These are phyloP conservation scores for Teratosphaeria epicoccoides DNA, from an alignment of 2,329 filamentous ascomycete genomes.

Conservation along the genomic window DNA sequence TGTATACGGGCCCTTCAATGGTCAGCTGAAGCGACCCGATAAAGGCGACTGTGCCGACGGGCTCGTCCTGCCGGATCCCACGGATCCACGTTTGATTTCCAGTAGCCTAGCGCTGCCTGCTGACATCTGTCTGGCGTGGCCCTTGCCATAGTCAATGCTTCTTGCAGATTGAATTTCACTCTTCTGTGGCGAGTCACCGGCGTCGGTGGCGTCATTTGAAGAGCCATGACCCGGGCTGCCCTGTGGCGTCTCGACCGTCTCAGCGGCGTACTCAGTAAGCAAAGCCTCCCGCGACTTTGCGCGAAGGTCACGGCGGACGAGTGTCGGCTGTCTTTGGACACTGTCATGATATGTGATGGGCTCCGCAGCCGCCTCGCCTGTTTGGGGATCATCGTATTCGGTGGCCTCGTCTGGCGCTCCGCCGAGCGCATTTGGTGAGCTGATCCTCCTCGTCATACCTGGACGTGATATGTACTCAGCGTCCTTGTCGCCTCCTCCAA, in stretches of 20 bases:
- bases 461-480: slow-evolving; percentile 57
- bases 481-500: slow-evolving; percentile 43
- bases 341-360: slow-evolving; percentile 33
- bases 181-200: slow-evolving; percentile 1
- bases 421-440: slow-evolving; percentile 26
- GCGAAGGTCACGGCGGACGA: slow-evolving; percentile 51
- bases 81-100: slow-evolving; percentile 30
- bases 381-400: slow-evolving; percentile 1
- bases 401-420: slow-evolving; percentile 35
- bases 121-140: slow-evolving; percentile 61
- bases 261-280: slow-evolving; percentile 38
- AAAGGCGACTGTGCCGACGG: neutral
- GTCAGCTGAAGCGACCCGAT: neutral
- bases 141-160: slow-evolving; percentile 53
- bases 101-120: slow-evolving; percentile 67
- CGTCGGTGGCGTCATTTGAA: slow-evolving; percentile 12
- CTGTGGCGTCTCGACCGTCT: slow-evolving; percentile 14
- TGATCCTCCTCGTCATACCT: slow-evolving; percentile 1
- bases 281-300: slow-evolving; percentile 54
- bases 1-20: neutral
- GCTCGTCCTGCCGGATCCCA: neutral
- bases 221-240: slow-evolving; percentile 16
- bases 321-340: slow-evolving; percentile 47
- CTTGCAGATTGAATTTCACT: slow-evolving; percentile 51
- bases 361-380: slow-evolving; percentile 2